Evolutionary conservation across 352 stramenopile genomes (phyloP).

Genomic region (Globisporangium parvum): DNA sequence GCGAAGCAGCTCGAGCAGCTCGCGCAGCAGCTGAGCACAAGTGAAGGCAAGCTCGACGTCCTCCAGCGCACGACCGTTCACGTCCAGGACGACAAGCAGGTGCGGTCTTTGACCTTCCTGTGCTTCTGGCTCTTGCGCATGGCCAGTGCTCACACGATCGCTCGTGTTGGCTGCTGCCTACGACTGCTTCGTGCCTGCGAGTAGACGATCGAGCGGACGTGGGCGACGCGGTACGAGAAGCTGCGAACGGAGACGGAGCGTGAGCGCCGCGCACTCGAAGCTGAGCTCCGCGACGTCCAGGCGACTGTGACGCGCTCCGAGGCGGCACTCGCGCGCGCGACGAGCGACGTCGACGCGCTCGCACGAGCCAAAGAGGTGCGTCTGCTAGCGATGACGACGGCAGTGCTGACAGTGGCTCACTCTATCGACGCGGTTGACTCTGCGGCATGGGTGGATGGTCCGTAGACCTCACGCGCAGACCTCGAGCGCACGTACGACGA

Average conservation of each 20-base stretch:
- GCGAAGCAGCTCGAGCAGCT: constrained; percentile 35
- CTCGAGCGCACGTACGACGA: constrained; percentile 34
- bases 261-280: constrained; percentile 33
- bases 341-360: constrained; percentile 25
- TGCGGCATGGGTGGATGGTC: not conserved
- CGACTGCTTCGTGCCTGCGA: too few relatives aligned
- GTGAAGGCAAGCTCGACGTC: constrained; percentile 42
- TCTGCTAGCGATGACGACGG: not conserved
- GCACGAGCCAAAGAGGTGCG: constrained; percentile 21
- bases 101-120: constrained; percentile 12
- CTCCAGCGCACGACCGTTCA: constrained; percentile 38
- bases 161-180: too few relatives aligned
- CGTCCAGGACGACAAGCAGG: constrained; percentile 39
- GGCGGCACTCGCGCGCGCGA: constrained; percentile 23
- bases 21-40: constrained; percentile 32
- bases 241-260: constrained; percentile 37
- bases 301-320: constrained; percentile 27
- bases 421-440: not conserved
- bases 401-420: not conserved
- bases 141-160: too few relatives aligned
- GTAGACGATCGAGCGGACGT: constrained; percentile 27
- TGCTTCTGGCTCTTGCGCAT: too few relatives aligned
- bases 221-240: constrained; percentile 37
- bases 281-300: constrained; percentile 33
- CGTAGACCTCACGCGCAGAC: constrained; percentile 18